Conservation (phyloP, 208 protist species). For the Endotrypanum monterogeii region DNA sequence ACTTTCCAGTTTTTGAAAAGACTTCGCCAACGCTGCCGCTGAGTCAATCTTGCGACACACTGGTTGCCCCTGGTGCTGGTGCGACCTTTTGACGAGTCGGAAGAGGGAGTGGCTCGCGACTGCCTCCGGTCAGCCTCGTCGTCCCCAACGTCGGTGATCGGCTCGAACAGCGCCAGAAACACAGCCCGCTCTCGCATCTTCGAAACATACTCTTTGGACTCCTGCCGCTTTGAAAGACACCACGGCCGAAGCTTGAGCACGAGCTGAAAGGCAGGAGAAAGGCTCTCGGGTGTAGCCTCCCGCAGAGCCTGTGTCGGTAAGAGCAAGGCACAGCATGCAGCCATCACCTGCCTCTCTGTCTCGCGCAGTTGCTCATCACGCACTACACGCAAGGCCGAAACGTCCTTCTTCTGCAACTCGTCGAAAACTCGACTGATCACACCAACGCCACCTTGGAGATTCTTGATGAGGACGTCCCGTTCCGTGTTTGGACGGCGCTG, state of each 20-base stretch:
- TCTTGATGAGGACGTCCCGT: slow-evolving; percentile 80
- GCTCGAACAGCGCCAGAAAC: slow-evolving; percentile 87
- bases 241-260: slow-evolving; percentile 77
- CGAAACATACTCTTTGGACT: slow-evolving; percentile 52
- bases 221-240: slow-evolving; percentile 81
- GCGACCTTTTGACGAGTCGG: background rate
- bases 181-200: slow-evolving; percentile 59
- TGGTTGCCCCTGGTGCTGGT: background rate
- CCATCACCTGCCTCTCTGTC: slow-evolving; percentile 83
- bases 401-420: slow-evolving; percentile 70
- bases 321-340: slow-evolving; percentile 78
- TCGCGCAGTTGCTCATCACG: slow-evolving; percentile 69
- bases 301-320: slow-evolving; percentile 58
- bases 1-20: slow-evolving; percentile 88
- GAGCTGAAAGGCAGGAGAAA: slow-evolving; percentile 62
- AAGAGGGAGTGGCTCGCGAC: background rate
- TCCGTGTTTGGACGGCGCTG: slow-evolving; percentile 63
- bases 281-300: slow-evolving; percentile 40
- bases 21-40: slow-evolving; percentile 72
- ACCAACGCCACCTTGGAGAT: slow-evolving; percentile 83
- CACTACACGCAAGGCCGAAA: slow-evolving; percentile 67
- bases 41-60: slow-evolving; percentile 26
- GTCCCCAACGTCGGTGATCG: slow-evolving; percentile 21
- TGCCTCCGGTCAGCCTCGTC: slow-evolving; percentile 4
- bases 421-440: slow-evolving; percentile 65